Conservation (phyloP, 108 stramenopile species). For the Craspedostauros australis region DNA sequence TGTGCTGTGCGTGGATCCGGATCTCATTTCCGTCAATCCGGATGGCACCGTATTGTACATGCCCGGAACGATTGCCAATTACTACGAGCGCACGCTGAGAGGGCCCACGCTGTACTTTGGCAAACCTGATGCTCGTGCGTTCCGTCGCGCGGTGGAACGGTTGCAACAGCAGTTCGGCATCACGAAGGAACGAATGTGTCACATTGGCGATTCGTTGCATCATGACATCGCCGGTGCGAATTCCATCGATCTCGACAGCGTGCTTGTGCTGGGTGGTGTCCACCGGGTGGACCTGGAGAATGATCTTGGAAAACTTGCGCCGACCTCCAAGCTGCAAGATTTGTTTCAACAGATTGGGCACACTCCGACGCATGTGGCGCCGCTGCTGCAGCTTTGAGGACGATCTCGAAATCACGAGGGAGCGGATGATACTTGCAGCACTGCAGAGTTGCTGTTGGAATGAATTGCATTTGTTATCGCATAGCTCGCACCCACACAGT, state of each 20-base stretch:
- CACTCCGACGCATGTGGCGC: slow-evolving; percentile 36
- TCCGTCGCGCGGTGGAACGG: slow-evolving; percentile 47
- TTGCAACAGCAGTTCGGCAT: too few species aligned
- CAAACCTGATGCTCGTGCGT: slow-evolving; percentile 64
- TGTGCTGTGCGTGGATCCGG: slow-evolving; percentile 79
- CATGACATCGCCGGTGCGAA: slow-evolving; percentile 87
- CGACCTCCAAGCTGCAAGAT: slow-evolving; percentile 1
- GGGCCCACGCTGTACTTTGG: slow-evolving; percentile 58
- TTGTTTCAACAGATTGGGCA: slow-evolving; percentile 19
- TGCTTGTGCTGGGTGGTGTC: slow-evolving; percentile 72
- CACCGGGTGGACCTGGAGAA: slow-evolving; percentile 52
- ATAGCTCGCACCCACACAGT: too few species aligned
- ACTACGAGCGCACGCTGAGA: slow-evolving; percentile 47
- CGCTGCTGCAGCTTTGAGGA: slow-evolving; percentile 26
- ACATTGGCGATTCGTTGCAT: slow-evolving; percentile 86
- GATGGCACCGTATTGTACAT: slow-evolving; percentile 54
- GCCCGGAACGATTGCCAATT: slow-evolving; percentile 68
- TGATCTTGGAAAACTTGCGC: slow-evolving; percentile 21
- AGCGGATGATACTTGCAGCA: too few species aligned
- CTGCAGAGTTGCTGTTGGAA: too few species aligned
- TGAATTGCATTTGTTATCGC: too few species aligned
- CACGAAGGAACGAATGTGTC: slow-evolving; percentile 25
- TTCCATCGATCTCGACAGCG: slow-evolving; percentile 46
- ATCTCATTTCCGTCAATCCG: slow-evolving; percentile 47
- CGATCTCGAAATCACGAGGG: too few species aligned